These are phyloP conservation scores for Paramyrothecium sp. DNA, from an alignment of 2,329 filamentous ascomycete species.

Conservation along the genomic window DNA sequence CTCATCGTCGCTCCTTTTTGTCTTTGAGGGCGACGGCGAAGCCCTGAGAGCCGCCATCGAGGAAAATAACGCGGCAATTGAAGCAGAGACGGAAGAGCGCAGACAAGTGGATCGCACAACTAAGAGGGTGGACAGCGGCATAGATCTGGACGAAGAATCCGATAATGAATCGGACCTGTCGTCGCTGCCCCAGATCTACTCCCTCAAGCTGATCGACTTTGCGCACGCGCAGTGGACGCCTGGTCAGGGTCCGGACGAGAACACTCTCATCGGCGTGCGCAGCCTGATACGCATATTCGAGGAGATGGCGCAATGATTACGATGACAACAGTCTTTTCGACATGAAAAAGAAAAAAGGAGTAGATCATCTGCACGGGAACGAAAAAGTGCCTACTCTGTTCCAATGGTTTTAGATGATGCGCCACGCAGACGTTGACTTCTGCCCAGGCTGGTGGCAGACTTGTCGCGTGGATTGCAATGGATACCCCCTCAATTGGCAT, in stretches of 20 bases:
- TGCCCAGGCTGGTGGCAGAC: not conserved
- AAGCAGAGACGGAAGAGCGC: constrained; percentile 47
- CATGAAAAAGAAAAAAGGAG: not conserved
- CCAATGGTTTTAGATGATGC: not conserved
- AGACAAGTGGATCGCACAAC: constrained; percentile 30
- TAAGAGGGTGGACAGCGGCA: constrained; percentile 55
- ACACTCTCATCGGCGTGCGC: constrained; percentile 71
- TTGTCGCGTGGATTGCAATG: not conserved
- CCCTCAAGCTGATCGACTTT: constrained; percentile 92
- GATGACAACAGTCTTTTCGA: constrained; percentile 5
- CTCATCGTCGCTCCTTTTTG: constrained; percentile 60
- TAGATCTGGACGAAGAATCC: constrained; percentile 51
- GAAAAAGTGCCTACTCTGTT: not conserved
- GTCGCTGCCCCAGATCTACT: constrained; percentile 63
- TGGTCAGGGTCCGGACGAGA: constrained; percentile 82
- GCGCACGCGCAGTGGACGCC: constrained; percentile 86
- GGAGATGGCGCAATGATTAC: constrained; percentile 47
- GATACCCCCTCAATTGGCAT: not conserved
- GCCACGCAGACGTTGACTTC: not conserved
- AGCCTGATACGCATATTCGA: constrained; percentile 71
- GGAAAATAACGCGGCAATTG: constrained; percentile 49
- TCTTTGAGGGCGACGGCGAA: constrained; percentile 62
- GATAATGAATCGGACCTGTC: constrained; percentile 32
- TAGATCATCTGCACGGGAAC: not conserved
- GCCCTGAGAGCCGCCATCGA: constrained; percentile 52